Evolutionary conservation across 2,329 filamentous ascomycete genomes (phyloP).

Genomic region (Trichophyton mentagrophytes): DNA sequence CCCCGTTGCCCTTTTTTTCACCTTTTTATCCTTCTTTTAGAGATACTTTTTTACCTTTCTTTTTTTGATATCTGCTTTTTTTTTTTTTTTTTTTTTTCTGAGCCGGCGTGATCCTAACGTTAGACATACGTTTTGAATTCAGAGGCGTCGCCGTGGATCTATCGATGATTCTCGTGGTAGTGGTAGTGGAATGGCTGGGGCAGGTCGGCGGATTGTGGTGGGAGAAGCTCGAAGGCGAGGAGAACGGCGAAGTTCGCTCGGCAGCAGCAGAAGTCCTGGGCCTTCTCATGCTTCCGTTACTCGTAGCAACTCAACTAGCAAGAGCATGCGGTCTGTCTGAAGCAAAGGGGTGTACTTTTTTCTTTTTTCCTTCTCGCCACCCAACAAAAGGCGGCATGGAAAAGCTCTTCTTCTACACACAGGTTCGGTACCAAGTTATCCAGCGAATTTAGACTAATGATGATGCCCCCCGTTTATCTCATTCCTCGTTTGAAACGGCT

Average conservation of each 20-base stretch:
- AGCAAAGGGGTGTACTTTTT: not conserved
- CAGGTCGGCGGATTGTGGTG: conserved; percentile 24
- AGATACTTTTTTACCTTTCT: conserved; percentile 20
- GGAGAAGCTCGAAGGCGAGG: conserved; percentile 28
- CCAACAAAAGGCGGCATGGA: not conserved
- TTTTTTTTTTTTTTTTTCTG: conserved; percentile 16
- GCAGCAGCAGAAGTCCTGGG: conserved; percentile 24
- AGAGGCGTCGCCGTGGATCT: conserved; percentile 35
- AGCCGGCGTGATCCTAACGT: conserved; percentile 38
- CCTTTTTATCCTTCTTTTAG: conserved; percentile 31
- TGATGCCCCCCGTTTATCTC: conserved; percentile 20
- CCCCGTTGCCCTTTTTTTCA: conserved; percentile 12
- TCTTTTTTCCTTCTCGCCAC: not conserved
- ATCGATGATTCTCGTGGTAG: conserved; percentile 27
- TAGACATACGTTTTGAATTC: conserved; percentile 31
- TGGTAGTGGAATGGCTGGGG: not conserved
- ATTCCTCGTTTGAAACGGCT: not conserved
- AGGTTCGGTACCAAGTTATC: conserved; percentile 10
- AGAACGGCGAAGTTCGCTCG: conserved; percentile 27
- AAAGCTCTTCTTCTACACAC: not conserved
- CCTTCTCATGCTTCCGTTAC: conserved; percentile 23
- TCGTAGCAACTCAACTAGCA: conserved; percentile 31
- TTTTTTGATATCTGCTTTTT: conserved; percentile 12
- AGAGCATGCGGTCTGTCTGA: conserved; percentile 8
- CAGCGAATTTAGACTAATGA: conserved; percentile 19